Evolutionary conservation across 2,329 filamentous ascomycete species (phyloP).

Genomic region (Graphium sp.): DNA sequence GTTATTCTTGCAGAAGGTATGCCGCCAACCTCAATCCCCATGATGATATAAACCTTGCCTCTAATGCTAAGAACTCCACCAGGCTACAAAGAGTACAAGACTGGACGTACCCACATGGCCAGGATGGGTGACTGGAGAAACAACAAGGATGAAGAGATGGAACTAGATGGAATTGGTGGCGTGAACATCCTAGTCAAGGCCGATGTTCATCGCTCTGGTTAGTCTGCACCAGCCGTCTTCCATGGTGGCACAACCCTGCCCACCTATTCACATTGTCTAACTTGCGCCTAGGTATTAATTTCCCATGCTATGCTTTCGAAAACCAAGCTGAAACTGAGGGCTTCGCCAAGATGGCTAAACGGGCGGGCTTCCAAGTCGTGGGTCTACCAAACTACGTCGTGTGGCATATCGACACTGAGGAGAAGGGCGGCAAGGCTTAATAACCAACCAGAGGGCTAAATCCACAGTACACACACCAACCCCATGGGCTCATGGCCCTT

Average conservation of each 20-base stretch:
- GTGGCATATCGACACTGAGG: constrained; percentile 94
- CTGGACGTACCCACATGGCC: constrained; percentile 79
- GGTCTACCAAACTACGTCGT: constrained; percentile 95
- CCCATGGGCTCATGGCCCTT: too few relatives aligned
- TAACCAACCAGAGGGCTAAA: too few relatives aligned
- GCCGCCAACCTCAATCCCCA: too few relatives aligned
- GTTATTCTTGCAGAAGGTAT: constrained; percentile 78
- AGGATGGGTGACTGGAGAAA: constrained; percentile 82
- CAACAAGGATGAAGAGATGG: constrained; percentile 82
- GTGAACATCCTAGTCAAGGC: constrained; percentile 97
- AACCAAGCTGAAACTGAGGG: constrained; percentile 98
- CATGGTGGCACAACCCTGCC: background rate
- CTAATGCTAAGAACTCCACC: constrained; percentile 9
- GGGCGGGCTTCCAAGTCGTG: constrained; percentile 81
- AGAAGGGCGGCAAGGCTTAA: constrained; percentile 69
- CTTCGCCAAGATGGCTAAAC: constrained; percentile 96
- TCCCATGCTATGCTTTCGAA: constrained; percentile 90
- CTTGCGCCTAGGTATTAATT: constrained; percentile 64
- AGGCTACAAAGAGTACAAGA: constrained; percentile 90
- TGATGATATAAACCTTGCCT: background rate
- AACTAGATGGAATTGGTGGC: constrained; percentile 88
- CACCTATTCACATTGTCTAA: constrained; percentile 10
- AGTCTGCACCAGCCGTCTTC: constrained; percentile 10
- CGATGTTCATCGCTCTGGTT: constrained; percentile 88
- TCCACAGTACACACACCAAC: too few relatives aligned